These are phyloP conservation scores for Stephania cephalantha DNA, from an alignment of 164 flowering plant genomes.

Conservation along the genomic window DNA sequence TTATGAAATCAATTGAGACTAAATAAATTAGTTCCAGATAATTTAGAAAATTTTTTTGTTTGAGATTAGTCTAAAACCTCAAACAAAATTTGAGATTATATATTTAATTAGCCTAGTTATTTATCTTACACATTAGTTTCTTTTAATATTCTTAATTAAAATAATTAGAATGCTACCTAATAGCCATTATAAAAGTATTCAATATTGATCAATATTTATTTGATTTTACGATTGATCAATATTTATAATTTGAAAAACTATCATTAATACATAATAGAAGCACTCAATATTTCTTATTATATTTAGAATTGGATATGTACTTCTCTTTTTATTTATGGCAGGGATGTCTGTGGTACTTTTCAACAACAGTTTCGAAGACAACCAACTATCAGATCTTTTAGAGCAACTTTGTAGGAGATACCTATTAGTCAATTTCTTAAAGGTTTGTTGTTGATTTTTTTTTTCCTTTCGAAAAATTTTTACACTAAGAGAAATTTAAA, in stretches of 20 bases:
- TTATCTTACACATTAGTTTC: too few relatives aligned
- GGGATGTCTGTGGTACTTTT: constrained; percentile 67
- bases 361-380: constrained; percentile 36
- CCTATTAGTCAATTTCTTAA: constrained; percentile 46
- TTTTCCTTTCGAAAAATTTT: neutral
- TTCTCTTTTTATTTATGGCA: constrained; percentile 15
- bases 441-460: constrained; percentile 17
- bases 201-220: too few relatives aligned
- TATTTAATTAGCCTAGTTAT: too few relatives aligned
- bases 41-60: too few relatives aligned
- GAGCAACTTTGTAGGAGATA: constrained; percentile 49
- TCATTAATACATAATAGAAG: too few relatives aligned
- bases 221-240: too few relatives aligned
- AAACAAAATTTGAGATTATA: neutral
- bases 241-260: too few relatives aligned
- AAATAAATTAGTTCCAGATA: neutral
- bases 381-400: constrained; percentile 30
- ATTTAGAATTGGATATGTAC: neutral
- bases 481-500: neutral
- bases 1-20: too few relatives aligned
- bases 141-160: too few relatives aligned
- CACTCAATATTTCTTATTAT: too few relatives aligned
- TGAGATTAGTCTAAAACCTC: neutral
- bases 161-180: too few relatives aligned
- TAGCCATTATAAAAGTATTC: too few relatives aligned